These are phyloP conservation scores for Populus trichocarpa DNA, from an alignment of 441 rosid species.

Conservation along the genomic window DNA sequence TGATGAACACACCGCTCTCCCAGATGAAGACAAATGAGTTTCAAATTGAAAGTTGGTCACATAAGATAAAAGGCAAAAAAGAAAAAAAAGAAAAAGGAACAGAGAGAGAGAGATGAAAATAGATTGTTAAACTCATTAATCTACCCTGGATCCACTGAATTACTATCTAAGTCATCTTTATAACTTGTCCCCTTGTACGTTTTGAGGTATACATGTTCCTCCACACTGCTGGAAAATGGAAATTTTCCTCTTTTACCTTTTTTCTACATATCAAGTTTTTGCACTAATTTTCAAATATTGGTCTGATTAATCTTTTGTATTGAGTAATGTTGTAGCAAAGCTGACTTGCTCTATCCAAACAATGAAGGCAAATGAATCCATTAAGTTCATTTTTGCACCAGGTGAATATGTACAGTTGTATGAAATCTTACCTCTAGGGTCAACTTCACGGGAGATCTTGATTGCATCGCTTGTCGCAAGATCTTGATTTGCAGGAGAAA, in stretches of 20 bases:
- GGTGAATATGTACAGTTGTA: not conserved
- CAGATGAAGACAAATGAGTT: not conserved
- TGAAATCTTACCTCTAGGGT: slow-evolving; percentile 62
- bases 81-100: not conserved
- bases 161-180: not conserved
- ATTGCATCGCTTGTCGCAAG: slow-evolving; percentile 97
- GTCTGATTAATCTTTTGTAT: not conserved
- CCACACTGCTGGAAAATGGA: not conserved
- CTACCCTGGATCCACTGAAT: not conserved
- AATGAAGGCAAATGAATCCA: not conserved
- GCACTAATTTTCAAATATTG: not conserved
- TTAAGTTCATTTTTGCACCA: not conserved
- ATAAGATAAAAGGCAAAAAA: not conserved
- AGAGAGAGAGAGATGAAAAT: not conserved
- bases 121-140: not conserved
- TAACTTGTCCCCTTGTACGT: not conserved
- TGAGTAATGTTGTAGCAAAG: not conserved
- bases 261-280: not conserved
- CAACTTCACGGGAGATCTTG: slow-evolving; percentile 90
- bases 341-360: not conserved
- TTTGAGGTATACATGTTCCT: slow-evolving; percentile 1
- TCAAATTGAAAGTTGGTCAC: not conserved
- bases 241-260: not conserved
- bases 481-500: slow-evolving; percentile 62
- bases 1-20: not conserved